Base-by-base conservation (phyloP, 805 yeast species). In the Nakazawaea populi region DNA sequence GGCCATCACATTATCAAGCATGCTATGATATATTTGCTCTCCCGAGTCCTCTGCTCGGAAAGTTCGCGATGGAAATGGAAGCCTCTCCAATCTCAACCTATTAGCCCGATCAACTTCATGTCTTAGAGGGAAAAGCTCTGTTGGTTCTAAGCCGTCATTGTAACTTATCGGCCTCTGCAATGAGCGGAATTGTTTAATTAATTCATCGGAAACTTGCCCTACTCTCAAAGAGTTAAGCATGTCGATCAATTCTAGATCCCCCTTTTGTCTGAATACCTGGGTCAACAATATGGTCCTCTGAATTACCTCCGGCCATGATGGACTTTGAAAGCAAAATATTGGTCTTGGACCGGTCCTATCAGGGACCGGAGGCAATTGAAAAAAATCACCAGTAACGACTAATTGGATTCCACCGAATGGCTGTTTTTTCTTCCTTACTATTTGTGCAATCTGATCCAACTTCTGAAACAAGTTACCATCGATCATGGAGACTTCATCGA, bases 351-450 rank as follows among this genome's bases (percentile, higher is more conserved):
- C 66, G 24, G 63, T 67, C 41, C 69, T 72, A 43, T 73, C 73
- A 9, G 75, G 71, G 6, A 94, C 95, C 0, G 99, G 99, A 1
- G 99, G 99, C 42, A 94, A 73, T 68, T 94, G 99, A 66, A 86
- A 91, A 63, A 92, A 91, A 68, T 94, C 99, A n/a, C 99, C 99
- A 4, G 96, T 86, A 36, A 91, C 67, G 10, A 94, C 80, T 12
- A 94, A 58, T 61, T 94, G 99, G 42, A 94, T 84, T 0, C 99
- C 99, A 5, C 99, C 99, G 73, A 94, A 94, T 0, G 97, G 97
- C 46, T 56, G 57, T 11, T 70, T 64, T 28, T 56, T 66, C 27
- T 67, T 71, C 38, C 84, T 74, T 3, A 85, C 48, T 1, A 59
- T 60, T 56, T 85, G 74, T 0, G 94, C 97, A 37, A 92, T 67